A percentile compares a stretch with the other conserved stretches of the same genome.
These are phyloP conservation scores for Penstemon barbatus DNA, from an alignment of 257 asterid genomes.

Conservation along the genomic window DNA sequence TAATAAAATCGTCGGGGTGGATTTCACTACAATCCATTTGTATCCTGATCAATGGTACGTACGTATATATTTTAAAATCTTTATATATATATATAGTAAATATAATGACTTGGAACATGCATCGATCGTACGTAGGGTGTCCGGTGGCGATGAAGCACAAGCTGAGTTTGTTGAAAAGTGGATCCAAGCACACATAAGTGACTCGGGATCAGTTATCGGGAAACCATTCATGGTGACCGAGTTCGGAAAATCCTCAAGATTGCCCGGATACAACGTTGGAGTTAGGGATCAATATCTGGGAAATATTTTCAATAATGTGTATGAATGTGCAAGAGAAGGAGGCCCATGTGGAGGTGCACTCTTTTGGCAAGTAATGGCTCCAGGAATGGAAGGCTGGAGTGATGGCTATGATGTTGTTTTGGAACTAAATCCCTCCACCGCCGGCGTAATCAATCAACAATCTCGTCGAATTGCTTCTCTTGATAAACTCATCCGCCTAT, in stretches of 20 bases:
- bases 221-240: conserved; percentile 56
- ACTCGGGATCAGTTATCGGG: conserved; percentile 37
- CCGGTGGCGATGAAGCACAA: conserved; percentile 37
- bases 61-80: too few relatives aligned
- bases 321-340: conserved; percentile 39
- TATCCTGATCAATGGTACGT: too few relatives aligned
- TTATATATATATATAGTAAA: too few relatives aligned
- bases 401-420: conserved; percentile 59
- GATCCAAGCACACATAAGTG: conserved; percentile 46
- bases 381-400: conserved; percentile 51
- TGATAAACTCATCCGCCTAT: too few relatives aligned
- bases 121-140: conserved; percentile 34
- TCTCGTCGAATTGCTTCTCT: conserved; percentile 40
- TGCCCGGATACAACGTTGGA: conserved; percentile 38
- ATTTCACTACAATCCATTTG: too few relatives aligned
- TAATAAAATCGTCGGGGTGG: too few relatives aligned
- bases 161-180: conserved; percentile 45
- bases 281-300: conserved; percentile 37
- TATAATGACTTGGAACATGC: too few relatives aligned
- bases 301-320: conserved; percentile 34
- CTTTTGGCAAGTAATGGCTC: conserved; percentile 64
- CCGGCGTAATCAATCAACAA: conserved; percentile 39
- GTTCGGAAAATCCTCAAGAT: conserved; percentile 55
- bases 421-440: conserved; percentile 50
- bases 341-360: conserved; percentile 59